Base-by-base conservation (phyloP, 2,329 filamentous ascomycete species). In the Acephala macrosclerotiorum region DNA sequence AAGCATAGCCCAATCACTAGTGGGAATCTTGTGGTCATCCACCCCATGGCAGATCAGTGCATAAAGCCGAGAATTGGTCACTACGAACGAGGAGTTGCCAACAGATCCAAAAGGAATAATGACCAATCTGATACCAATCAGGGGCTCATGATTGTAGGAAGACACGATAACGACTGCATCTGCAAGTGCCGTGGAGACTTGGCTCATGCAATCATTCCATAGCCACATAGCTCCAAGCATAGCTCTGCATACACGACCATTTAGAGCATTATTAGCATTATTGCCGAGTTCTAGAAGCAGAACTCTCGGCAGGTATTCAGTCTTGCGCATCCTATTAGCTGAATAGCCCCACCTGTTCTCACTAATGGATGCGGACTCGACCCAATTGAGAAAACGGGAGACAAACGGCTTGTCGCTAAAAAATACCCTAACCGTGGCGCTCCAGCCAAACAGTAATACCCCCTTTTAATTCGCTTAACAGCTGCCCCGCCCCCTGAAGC, bases 391-490 rank as follows among this genome's bases (percentile, higher is more conserved):
- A 40, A 59, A 42, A 36, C 42, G 38, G 40, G 26, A 16, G 22
- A n/a, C n/a, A n/a, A n/a, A n/a, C n/a, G n/a, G 58, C 51, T 55
- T 29, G 4, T 9, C 11, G 26, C 51, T 55, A 55, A 18, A 20
- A 22, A 22, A 6, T 4, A n/a, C 12, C 38, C 12, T 42, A n/a
- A 16, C 18, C 4, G 18, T 42, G 14, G 12, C 55, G 55, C 51
- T n/a, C 11, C 51, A 16, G 20, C 16, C n/a, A 11, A 58, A 40
- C 3, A 61, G 49, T 51, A 20, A 58, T 36, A 38, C 53, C 40
- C 40, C 61, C 60, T 58, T 58, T 63, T 63, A 26, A 63, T 63
- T 63, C 61, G 61, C 61, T 63, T 58, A 58, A 57, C 16, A 58
- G 40, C 61, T 58, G 36, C 53, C 53, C 51, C 53, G 59, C 61